Conservation (phyloP, 1,284 basidiomycete species). For the Baeospora myosura region DNA sequence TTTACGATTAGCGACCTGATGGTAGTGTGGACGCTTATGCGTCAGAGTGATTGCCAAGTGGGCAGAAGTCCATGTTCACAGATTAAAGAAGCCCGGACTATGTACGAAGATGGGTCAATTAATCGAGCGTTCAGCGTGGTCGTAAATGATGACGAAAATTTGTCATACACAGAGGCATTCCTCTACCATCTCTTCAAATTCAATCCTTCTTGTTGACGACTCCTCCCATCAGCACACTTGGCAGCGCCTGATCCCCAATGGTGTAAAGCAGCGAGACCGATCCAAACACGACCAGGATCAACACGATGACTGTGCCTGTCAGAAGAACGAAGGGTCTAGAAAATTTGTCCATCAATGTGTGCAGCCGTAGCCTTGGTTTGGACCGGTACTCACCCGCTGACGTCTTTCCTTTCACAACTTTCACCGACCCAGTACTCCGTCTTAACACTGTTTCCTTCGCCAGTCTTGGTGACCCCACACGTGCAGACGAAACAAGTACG, state of each 20-base stretch:
- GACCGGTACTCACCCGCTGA: conserved; percentile 63
- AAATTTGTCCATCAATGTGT: neutral
- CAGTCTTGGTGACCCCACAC: conserved; percentile 48
- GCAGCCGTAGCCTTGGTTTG: neutral
- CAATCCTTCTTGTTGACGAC: conserved; percentile 50
- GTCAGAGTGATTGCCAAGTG: too few species aligned
- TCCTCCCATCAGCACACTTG: conserved; percentile 62
- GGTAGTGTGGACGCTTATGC: neutral
- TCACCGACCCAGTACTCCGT: conserved; percentile 66
- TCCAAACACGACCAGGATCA: conserved; percentile 59
- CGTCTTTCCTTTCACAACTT: conserved; percentile 67
- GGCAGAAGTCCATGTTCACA: too few species aligned
- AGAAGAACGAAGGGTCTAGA: conserved; percentile 66
- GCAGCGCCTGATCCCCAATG: conserved; percentile 55
- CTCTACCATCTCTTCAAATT: conserved; percentile 5
- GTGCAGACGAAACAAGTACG: conserved; percentile 68
- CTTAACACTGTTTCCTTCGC: conserved; percentile 39
- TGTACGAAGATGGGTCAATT: neutral
- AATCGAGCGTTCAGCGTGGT: too few species aligned
- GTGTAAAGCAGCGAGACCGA: conserved; percentile 59
- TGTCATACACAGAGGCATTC: neutral
- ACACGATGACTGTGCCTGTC: conserved; percentile 54
- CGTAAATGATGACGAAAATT: neutral
- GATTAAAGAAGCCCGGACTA: too few species aligned
- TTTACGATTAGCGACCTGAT: neutral